A percentile compares a stretch with the other conserved stretches of the same genome.
Evolutionary conservation across 2,329 filamentous ascomycete species (phyloP).

Genomic region (Claviceps maximensis): DNA sequence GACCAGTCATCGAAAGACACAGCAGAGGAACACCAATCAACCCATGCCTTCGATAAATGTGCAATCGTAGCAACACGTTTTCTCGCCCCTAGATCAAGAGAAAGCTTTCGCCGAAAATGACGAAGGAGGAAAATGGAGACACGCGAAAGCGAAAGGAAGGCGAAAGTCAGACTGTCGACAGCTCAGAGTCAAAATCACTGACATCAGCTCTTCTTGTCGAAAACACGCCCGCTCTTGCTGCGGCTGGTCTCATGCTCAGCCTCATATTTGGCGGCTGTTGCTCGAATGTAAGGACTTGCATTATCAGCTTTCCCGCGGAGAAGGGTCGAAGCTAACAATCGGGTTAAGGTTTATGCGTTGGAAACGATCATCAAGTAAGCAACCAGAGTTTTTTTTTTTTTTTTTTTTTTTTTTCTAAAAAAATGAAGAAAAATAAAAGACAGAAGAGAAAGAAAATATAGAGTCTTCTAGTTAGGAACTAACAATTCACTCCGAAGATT

Average conservation of each 20-base stretch:
- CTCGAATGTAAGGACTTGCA: slow-evolving; percentile 55
- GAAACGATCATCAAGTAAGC: slow-evolving; percentile 89
- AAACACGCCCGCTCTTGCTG: slow-evolving; percentile 28
- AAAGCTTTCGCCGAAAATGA: background rate
- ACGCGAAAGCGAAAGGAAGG: slow-evolving; percentile 2
- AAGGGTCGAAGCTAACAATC: background rate
- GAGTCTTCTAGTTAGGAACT: background rate
- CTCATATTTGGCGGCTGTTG: slow-evolving; percentile 95
- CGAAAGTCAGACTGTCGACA: background rate
- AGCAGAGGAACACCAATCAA: background rate
- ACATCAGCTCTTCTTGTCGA: background rate
- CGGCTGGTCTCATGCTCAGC: slow-evolving; percentile 53
- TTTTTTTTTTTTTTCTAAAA: no score
- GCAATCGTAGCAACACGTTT: background rate
- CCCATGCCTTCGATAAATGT: background rate
- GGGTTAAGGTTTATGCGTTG: slow-evolving; percentile 72
- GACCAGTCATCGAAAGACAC: background rate
- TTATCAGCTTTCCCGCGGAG: background rate
- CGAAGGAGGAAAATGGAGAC: background rate
- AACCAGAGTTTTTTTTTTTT: no score
- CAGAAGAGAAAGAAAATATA: background rate
- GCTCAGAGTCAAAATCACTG: background rate
- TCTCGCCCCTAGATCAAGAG: no score
- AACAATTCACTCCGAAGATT: slow-evolving; percentile 36
- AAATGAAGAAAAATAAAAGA: no score